phyloP scores from a whole-genome alignment of 805 yeast genomes.

The Priceomyces medius region DNA sequence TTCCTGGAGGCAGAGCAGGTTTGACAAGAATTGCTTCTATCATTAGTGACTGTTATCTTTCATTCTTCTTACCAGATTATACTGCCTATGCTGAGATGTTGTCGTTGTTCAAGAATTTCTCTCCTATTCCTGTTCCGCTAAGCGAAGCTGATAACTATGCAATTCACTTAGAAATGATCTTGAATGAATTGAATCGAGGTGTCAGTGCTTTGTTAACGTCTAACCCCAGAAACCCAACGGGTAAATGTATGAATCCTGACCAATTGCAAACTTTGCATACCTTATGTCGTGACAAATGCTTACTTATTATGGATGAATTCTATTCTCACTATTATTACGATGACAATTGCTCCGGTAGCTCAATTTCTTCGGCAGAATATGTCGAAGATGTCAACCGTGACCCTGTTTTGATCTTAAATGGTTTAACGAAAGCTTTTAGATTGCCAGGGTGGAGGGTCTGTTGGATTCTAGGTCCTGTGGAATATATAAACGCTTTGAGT shows the following conservation, averaged over 20 bases:
- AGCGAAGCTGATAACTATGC: constrained; percentile 57
- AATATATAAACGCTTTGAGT: constrained; percentile 52
- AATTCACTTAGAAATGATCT: constrained; percentile 51
- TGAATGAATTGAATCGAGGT: constrained; percentile 54
- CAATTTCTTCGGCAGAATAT: constrained; percentile 49
- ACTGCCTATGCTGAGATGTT: constrained; percentile 68
- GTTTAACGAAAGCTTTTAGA: constrained; percentile 59
- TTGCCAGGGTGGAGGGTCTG: constrained; percentile 66
- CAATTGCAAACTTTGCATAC: constrained; percentile 51
- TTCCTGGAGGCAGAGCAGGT: constrained; percentile 67
- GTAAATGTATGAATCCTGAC: constrained; percentile 47
- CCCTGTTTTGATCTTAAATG: constrained; percentile 60
- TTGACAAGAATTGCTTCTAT: constrained; percentile 61
- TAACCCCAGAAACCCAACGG: constrained; percentile 65
- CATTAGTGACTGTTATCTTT: constrained; percentile 55
- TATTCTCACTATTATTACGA: constrained; percentile 59
- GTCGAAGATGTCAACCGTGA: constrained; percentile 56
- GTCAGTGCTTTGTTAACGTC: constrained; percentile 59
- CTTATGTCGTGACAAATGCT: constrained; percentile 52
- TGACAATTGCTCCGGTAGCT: constrained; percentile 52
- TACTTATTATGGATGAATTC: constrained; percentile 63
- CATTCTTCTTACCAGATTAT: constrained; percentile 61
- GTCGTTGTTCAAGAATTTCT: constrained; percentile 58
- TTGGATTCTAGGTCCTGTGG: constrained; percentile 64
- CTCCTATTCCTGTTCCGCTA: constrained; percentile 63